Percentiles rank a stretch among this genome's conserved stretches.
Conservation (phyloP, 2,329 filamentous ascomycete species). For the Zalaria obscura region DNA sequence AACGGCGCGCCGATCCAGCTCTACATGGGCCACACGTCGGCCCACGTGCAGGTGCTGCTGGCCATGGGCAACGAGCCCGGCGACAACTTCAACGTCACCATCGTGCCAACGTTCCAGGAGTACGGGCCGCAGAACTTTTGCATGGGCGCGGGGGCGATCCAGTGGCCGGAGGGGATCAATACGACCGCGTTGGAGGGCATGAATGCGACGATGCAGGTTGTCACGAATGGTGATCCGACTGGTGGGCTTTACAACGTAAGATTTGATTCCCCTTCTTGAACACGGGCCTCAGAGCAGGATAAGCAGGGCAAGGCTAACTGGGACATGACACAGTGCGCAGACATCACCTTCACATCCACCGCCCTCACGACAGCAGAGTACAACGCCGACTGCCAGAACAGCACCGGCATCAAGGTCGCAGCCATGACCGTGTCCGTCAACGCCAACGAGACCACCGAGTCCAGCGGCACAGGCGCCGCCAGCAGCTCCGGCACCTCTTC, state of each 20-base stretch:
- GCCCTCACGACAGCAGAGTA: conserved; percentile 31
- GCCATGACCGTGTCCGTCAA: conserved; percentile 21
- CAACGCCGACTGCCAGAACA: conserved; percentile 41
- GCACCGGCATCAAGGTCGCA: conserved; percentile 37
- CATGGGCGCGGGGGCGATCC: conserved; percentile 37
- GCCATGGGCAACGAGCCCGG: conserved; percentile 37
- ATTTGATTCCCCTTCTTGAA: conserved; percentile 3
- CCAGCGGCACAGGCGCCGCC: conserved; percentile 4
- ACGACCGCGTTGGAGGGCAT: conserved; percentile 40
- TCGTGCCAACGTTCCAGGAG: conserved; percentile 47
- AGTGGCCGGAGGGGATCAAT: conserved; percentile 35
- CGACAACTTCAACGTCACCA: conserved; percentile 54
- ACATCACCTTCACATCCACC: conserved; percentile 50
- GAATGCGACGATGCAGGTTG: conserved; percentile 53
- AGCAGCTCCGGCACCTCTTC: conserved; percentile 4
- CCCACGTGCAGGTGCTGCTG: conserved; percentile 39
- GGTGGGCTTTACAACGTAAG: conserved; percentile 51
- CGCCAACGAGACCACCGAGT: conserved; percentile 5
- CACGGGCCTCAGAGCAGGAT: neutral
- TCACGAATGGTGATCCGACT: conserved; percentile 44
- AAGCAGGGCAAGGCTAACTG: neutral
- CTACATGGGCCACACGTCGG: conserved; percentile 36
- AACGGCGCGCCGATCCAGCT: conserved; percentile 36
- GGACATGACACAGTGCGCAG: conserved; percentile 44
- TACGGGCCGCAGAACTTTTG: conserved; percentile 52